These are phyloP conservation scores for Arthrinium phaeospermum DNA, from an alignment of 2,329 filamentous ascomycete species.

Conservation along the genomic window DNA sequence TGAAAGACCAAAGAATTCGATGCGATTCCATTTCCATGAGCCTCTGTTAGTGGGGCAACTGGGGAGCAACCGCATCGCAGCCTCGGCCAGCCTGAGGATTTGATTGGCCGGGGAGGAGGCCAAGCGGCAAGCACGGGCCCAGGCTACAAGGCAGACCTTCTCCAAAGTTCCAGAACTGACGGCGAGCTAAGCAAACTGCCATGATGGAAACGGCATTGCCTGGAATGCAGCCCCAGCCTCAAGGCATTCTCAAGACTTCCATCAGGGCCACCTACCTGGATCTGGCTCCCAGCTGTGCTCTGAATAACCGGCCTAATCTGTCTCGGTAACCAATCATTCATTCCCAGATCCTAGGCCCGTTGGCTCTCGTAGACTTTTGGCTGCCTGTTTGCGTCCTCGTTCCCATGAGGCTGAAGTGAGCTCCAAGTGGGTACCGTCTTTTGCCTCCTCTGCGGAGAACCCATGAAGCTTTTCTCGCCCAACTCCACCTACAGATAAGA, in stretches of 20 bases:
- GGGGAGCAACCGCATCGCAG: constrained; percentile 21
- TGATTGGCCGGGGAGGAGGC: neutral
- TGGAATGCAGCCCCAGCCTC: constrained; percentile 10
- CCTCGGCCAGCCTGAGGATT: neutral
- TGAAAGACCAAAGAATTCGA: constrained; percentile 24
- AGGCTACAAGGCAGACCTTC: constrained; percentile 20
- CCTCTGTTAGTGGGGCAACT: constrained; percentile 20
- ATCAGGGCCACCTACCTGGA: neutral
- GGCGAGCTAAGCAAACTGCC: constrained; percentile 1
- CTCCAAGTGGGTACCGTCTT: neutral
- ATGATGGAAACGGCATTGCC: constrained; percentile 3
- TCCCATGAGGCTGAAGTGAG: constrained; percentile 5
- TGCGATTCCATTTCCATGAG: constrained; percentile 25
- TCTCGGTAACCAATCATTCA: constrained; percentile 1
- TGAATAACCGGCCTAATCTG: neutral
- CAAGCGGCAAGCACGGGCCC: constrained; percentile 19
- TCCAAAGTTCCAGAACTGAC: constrained; percentile 26
- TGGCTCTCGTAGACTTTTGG: neutral
- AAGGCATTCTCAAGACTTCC: constrained; percentile 1
- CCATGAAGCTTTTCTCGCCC: constrained; percentile 1
- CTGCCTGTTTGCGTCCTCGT: constrained; percentile 1
- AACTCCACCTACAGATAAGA: constrained; percentile 6
- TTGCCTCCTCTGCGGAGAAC: constrained; percentile 16
- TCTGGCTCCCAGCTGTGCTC: neutral
- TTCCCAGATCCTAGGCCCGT: neutral